Evolutionary conservation across 2,329 filamentous ascomycete species (phyloP).

Genomic region (Sporothrix inflata): DNA sequence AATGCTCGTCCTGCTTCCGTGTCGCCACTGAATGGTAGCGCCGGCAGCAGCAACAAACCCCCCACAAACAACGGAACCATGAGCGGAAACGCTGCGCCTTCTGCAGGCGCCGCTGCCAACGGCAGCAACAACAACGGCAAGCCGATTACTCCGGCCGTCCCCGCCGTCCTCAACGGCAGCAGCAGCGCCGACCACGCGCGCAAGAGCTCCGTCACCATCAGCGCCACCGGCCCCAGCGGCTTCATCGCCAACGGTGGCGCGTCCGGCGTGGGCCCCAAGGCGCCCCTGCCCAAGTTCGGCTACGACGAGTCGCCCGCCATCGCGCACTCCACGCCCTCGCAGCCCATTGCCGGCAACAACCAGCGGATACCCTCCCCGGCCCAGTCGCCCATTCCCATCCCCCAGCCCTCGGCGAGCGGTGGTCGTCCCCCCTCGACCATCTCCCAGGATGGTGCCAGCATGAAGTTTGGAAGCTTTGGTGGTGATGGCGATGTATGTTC

Average conservation of each 20-base stretch:
- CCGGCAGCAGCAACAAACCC: constrained; percentile 28
- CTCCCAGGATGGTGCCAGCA: constrained; percentile 66
- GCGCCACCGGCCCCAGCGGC: constrained; percentile 75
- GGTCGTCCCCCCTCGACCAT: constrained; percentile 81
- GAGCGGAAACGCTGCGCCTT: constrained; percentile 27
- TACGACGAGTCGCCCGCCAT: constrained; percentile 69
- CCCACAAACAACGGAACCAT: constrained; percentile 27
- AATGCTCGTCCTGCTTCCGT: constrained; percentile 68
- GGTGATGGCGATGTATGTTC: constrained; percentile 76
- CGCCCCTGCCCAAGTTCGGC: constrained; percentile 75
- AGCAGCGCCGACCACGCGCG: constrained; percentile 70
- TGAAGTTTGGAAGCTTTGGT: constrained; percentile 82
- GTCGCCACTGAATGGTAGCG: constrained; percentile 83
- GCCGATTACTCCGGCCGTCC: constrained; percentile 61
- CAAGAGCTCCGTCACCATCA: constrained; percentile 91
- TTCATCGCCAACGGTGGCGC: constrained; percentile 76
- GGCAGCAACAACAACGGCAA: constrained; percentile 29
- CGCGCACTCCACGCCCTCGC: constrained; percentile 68
- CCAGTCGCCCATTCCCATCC: constrained; percentile 90
- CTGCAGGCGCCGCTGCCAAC: constrained; percentile 43
- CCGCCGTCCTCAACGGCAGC: constrained; percentile 71
- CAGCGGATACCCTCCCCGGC: constrained; percentile 81
- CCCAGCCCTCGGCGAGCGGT: constrained; percentile 80
- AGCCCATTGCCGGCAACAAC: constrained; percentile 63
- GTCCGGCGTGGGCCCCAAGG: constrained; percentile 58